phyloP scores from a whole-genome alignment of 441 rosid species.

The Daphne laureola region DNA sequence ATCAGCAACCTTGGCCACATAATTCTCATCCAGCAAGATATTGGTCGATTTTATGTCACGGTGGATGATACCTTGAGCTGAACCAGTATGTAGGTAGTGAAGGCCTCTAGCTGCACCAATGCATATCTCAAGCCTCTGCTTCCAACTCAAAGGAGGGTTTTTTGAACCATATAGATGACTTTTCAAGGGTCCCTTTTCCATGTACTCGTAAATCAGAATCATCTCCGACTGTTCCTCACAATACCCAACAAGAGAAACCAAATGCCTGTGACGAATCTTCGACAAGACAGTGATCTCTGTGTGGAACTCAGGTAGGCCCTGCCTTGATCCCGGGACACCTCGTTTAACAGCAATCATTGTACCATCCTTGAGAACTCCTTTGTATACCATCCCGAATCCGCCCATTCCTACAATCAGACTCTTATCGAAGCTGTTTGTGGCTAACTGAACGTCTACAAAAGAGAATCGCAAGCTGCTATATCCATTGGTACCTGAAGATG shows the following conservation, averaged over 20 bases:
- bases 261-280: conserved; percentile 79
- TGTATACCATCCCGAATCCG: conserved; percentile 87
- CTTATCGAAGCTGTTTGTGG: conserved; percentile 68
- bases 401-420: conserved; percentile 68
- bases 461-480: conserved; percentile 53
- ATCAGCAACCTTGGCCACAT: conserved; percentile 82
- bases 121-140: conserved; percentile 77
- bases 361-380: conserved; percentile 61
- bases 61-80: conserved; percentile 83
- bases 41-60: conserved; percentile 91
- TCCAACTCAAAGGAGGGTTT: conserved; percentile 60
- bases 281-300: conserved; percentile 71
- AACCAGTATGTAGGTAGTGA: conserved; percentile 91
- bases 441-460: conserved; percentile 52
- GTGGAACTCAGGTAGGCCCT: conserved; percentile 88
- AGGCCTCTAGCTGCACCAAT: conserved; percentile 90
- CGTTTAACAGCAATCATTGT: conserved; percentile 79
- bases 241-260: conserved; percentile 78
- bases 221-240: conserved; percentile 91
- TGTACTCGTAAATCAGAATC: conserved; percentile 83
- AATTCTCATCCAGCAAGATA: conserved; percentile 62
- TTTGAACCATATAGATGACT: conserved; percentile 60
- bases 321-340: conserved; percentile 81
- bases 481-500: conserved; percentile 50
- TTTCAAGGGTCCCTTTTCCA: conserved; percentile 84